These are phyloP conservation scores for Soucietia sequanensis DNA, from an alignment of 805 yeast genomes.

Conservation along the genomic window DNA sequence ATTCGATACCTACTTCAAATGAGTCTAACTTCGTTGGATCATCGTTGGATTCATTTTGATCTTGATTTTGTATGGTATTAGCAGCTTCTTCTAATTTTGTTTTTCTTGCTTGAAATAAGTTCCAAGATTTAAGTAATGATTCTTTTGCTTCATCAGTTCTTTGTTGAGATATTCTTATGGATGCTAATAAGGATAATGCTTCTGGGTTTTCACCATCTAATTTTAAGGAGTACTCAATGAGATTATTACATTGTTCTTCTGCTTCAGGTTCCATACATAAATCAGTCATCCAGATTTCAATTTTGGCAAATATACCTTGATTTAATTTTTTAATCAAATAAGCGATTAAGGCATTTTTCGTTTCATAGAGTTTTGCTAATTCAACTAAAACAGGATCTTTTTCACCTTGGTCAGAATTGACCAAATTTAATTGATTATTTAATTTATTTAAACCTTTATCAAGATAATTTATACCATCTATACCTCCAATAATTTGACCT, in stretches of 20 bases:
- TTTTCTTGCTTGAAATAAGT: constrained; percentile 55
- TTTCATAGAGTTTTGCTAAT: constrained; percentile 22
- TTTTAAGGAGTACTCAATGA: constrained; percentile 62
- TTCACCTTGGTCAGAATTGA: constrained; percentile 19
- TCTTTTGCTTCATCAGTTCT: constrained; percentile 66
- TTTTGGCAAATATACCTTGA: constrained; percentile 77
- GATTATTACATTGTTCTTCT: constrained; percentile 71
- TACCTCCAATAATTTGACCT: constrained; percentile 89
- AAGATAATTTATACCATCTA: constrained; percentile 62
- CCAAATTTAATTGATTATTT: constrained; percentile 32
- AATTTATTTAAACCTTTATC: constrained; percentile 61
- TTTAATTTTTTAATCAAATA: constrained; percentile 58
- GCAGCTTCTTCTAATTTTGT: constrained; percentile 44
- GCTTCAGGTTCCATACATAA: constrained; percentile 92
- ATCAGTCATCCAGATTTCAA: constrained; percentile 98
- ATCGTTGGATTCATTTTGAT: constrained; percentile 5
- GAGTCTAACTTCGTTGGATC: constrained; percentile 33
- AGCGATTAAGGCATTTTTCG: constrained; percentile 18
- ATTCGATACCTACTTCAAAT: constrained; percentile 49
- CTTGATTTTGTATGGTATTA: constrained; percentile 15
- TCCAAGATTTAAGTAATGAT: constrained; percentile 73
- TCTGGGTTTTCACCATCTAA: constrained; percentile 69
- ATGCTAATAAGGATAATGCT: constrained; percentile 76
- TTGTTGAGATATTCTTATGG: constrained; percentile 88
- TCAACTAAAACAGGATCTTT: constrained; percentile 22